phyloP scores from a whole-genome alignment of 495 filamentous ascomycete genomes.

The Penicillium steckii region DNA sequence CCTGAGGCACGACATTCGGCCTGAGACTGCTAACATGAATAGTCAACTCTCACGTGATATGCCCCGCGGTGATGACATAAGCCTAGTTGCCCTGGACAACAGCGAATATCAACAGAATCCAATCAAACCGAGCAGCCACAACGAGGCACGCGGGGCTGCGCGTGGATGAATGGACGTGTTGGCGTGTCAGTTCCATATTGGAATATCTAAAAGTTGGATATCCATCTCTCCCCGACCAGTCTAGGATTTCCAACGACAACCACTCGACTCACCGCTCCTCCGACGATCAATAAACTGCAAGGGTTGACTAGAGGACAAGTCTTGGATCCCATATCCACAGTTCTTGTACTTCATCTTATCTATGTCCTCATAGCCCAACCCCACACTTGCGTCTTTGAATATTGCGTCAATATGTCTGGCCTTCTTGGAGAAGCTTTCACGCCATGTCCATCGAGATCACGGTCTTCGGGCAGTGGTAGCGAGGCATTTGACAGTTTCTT shows the following conservation, averaged over 20 bases:
- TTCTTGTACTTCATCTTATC: not conserved
- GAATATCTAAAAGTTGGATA: not conserved
- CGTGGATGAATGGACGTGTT: constrained; percentile 3
- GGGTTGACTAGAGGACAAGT: constrained; percentile 2
- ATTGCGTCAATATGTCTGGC: constrained; percentile 24
- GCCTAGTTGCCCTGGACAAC: constrained; percentile 24
- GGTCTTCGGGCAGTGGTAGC: constrained; percentile 16
- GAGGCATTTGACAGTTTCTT: constrained; percentile 25
- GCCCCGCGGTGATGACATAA: constrained; percentile 14
- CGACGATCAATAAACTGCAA: constrained; percentile 16
- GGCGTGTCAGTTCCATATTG: not conserved
- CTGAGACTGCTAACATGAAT: too few relatives aligned
- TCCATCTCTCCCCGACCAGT: not conserved
- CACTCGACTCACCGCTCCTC: constrained; percentile 17
- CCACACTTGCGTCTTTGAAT: not conserved
- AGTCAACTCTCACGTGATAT: constrained; percentile 9
- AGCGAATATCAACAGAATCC: constrained; percentile 14
- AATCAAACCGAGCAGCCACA: not conserved
- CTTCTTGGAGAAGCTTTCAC: constrained; percentile 25
- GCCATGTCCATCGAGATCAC: constrained; percentile 28
- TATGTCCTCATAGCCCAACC: constrained; percentile 4
- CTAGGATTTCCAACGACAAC: not conserved
- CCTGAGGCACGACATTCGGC: too few relatives aligned
- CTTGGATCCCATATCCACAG: not conserved
- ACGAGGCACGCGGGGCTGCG: not conserved